Evolutionary conservation across 768 basidiomycete species (phyloP).

Genomic region (Floccularia luteovirens): DNA sequence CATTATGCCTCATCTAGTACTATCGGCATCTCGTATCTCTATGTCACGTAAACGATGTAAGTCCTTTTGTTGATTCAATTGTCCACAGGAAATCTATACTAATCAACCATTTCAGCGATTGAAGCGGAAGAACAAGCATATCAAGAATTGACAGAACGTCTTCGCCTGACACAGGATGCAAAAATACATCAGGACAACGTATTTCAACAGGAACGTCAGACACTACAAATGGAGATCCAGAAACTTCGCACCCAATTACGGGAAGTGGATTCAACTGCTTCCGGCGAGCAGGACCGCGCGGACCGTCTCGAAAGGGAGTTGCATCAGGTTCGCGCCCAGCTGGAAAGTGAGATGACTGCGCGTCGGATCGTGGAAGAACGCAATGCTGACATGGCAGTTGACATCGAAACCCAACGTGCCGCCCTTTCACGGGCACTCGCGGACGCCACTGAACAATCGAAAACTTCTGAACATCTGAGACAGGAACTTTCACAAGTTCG

Average conservation of each 20-base stretch:
- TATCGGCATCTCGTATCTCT: slow-evolving; percentile 67
- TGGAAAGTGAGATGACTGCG: slow-evolving; percentile 56
- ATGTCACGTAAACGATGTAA: slow-evolving; percentile 65
- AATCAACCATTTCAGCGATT: slow-evolving; percentile 35
- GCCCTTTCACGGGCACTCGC: slow-evolving; percentile 51
- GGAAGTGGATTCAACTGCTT: slow-evolving; percentile 25
- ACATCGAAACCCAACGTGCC: slow-evolving; percentile 47
- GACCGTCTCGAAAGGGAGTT: slow-evolving; percentile 60
- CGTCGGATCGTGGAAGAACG: slow-evolving; percentile 60
- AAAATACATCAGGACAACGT: slow-evolving; percentile 47
- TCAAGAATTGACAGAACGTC: slow-evolving; percentile 63
- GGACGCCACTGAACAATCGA: slow-evolving; percentile 64
- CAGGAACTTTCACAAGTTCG: slow-evolving; percentile 57
- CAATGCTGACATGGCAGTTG: slow-evolving; percentile 45
- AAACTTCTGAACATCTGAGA: slow-evolving; percentile 47
- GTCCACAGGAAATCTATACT: slow-evolving; percentile 2
- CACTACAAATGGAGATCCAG: slow-evolving; percentile 48
- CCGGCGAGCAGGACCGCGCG: slow-evolving; percentile 42
- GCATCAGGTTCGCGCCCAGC: slow-evolving; percentile 50
- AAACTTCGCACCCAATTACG: slow-evolving; percentile 39
- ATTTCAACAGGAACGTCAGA: slow-evolving; percentile 51
- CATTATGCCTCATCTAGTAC: slow-evolving; percentile 35
- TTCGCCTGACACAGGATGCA: slow-evolving; percentile 50
- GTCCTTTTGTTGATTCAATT: slow-evolving; percentile 17
- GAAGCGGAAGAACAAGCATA: slow-evolving; percentile 74